phyloP scores from a whole-genome alignment of 2,329 filamentous ascomycete species.

The Paraphoma sp. region DNA sequence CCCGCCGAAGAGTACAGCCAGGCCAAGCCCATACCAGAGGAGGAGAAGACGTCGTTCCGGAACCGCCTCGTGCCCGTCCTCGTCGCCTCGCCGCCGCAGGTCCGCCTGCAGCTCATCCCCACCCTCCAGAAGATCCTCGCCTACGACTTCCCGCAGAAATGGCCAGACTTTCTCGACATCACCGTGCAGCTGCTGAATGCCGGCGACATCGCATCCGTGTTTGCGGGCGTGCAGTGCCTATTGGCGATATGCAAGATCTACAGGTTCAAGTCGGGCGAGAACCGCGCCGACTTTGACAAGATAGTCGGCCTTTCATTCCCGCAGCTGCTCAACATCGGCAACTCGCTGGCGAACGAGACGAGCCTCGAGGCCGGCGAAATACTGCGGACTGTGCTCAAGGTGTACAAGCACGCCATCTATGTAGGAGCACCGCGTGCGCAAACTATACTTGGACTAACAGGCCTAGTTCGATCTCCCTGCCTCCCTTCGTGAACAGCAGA shows the following conservation, averaged over 20 bases:
- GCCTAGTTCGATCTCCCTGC: constrained; percentile 82
- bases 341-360: constrained; percentile 86
- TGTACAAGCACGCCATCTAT: constrained; percentile 98
- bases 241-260: constrained; percentile 95
- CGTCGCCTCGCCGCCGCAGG: constrained; percentile 77
- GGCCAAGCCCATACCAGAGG: constrained; percentile 80
- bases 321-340: constrained; percentile 83
- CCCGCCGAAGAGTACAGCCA: constrained; percentile 75
- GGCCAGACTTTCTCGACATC: constrained; percentile 93
- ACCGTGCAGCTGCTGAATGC: constrained; percentile 87
- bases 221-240: constrained; percentile 92
- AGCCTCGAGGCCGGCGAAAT: constrained; percentile 96
- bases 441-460: constrained; percentile 33
- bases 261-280: constrained; percentile 87
- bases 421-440: constrained; percentile 59
- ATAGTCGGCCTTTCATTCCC: constrained; percentile 93
- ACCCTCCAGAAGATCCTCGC: constrained; percentile 95
- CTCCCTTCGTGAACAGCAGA: constrained; percentile 77
- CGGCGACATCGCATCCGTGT: constrained; percentile 84
- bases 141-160: constrained; percentile 91
- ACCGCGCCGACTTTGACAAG: constrained; percentile 86
- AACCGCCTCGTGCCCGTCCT: constrained; percentile 89
- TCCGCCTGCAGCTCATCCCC: constrained; percentile 92
- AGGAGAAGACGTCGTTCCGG: constrained; percentile 86
- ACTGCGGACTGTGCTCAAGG: constrained; percentile 92